Percentiles rank a stretch among this genome's conserved stretches.
These are phyloP conservation scores for Sinapis alba DNA, from an alignment of 441 rosid species.

Conservation along the genomic window DNA sequence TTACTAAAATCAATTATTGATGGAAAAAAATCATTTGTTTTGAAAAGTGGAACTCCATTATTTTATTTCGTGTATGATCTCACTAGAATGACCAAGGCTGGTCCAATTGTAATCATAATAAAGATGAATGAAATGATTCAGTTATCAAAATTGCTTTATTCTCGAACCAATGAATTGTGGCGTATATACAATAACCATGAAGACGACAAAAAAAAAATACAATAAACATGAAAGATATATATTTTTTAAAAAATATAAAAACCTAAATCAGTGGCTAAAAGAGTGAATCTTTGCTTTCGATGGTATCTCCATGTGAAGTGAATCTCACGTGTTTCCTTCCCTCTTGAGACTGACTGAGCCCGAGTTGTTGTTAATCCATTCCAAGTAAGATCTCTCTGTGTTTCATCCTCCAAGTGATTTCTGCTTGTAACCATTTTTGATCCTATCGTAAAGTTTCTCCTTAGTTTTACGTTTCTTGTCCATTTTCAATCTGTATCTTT, in stretches of 20 bases:
- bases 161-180: constrained; percentile 21
- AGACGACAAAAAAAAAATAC: too few species aligned
- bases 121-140: constrained; percentile 3
- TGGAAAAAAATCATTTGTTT: background rate
- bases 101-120: background rate
- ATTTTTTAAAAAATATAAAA: background rate
- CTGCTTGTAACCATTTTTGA: constrained; percentile 79
- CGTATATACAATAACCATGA: constrained; percentile 39
- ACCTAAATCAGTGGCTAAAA: constrained; percentile 30
- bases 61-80: background rate
- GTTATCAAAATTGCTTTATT: constrained; percentile 36
- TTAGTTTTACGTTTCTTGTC: constrained; percentile 90
- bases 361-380: constrained; percentile 14
- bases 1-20: background rate
- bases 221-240: constrained; percentile 15
- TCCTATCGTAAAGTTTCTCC: constrained; percentile 74
- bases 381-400: background rate
- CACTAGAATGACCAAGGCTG: background rate
- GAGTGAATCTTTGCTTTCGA: constrained; percentile 7
- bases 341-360: background rate
- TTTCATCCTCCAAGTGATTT: constrained; percentile 72
- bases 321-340: constrained; percentile 1
- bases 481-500: constrained; percentile 91
- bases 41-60: background rate
- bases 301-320: constrained; percentile 13